Evolutionary conservation across 306 rosid species (phyloP).

Genomic region (Lathyrus tuberosus): DNA sequence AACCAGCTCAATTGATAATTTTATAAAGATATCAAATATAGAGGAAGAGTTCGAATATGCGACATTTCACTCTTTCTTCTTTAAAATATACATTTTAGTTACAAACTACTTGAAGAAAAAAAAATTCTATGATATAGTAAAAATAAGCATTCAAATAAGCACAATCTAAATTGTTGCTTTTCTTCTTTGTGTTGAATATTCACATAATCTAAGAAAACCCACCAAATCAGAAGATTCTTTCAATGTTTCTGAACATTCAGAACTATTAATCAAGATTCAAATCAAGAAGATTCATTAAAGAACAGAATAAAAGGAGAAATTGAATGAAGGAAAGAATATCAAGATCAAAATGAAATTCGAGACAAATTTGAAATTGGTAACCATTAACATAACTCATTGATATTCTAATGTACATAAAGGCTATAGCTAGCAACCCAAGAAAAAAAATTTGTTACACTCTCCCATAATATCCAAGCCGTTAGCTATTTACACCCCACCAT

Average conservation of each 20-base stretch:
- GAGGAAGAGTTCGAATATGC: no score
- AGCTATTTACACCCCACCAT: constrained; percentile 65
- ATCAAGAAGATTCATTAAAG: constrained; percentile 6
- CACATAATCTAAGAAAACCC: constrained; percentile 21
- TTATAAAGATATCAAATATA: no score
- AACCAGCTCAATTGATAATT: no score
- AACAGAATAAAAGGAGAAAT: constrained; percentile 11
- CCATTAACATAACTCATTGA: constrained; percentile 43
- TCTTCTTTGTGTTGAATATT: constrained; percentile 29
- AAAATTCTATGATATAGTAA: constrained; percentile 8
- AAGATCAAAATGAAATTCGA: constrained; percentile 21
- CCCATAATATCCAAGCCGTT: constrained; percentile 42
- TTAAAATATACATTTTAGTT: no score
- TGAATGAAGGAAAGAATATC: constrained; percentile 19
- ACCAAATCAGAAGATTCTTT: constrained; percentile 25
- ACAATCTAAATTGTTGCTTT: constrained; percentile 5
- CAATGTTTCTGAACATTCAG: constrained; percentile 16
- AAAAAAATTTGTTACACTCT: constrained; percentile 49
- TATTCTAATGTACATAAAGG: constrained; percentile 56
- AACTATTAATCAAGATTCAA: constrained; percentile 13
- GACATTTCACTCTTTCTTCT: no score
- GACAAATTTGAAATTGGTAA: constrained; percentile 32
- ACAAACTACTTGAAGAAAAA: no score
- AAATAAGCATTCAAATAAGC: background rate
- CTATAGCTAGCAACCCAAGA: constrained; percentile 43